These are phyloP conservation scores for Alternaria sp. DNA, from an alignment of 2,329 filamentous ascomycete genomes.

Conservation along the genomic window DNA sequence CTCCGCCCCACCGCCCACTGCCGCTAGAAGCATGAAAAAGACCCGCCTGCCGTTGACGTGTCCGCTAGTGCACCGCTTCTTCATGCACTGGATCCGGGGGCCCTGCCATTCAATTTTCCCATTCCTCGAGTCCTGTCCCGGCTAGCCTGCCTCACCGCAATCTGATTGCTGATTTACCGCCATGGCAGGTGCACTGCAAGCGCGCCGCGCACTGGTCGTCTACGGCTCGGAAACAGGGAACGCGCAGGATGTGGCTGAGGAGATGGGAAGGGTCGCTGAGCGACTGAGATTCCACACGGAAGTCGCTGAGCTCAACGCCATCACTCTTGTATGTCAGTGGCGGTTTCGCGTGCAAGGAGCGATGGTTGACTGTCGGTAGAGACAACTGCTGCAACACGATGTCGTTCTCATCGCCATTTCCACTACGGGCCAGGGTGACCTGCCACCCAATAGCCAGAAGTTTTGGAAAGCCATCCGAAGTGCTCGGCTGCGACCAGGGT, in stretches of 20 bases:
- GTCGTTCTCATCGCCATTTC: slow-evolving; percentile 83
- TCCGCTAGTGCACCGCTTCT: slow-evolving; percentile 36
- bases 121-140: slow-evolving; percentile 13
- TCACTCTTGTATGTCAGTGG: slow-evolving; percentile 70
- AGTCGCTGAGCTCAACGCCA: slow-evolving; percentile 77
- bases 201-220: slow-evolving; percentile 69
- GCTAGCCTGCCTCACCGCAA: slow-evolving; percentile 30
- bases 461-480: slow-evolving; percentile 89
- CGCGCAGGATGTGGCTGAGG: slow-evolving; percentile 86
- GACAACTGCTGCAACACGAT: slow-evolving; percentile 53
- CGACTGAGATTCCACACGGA: slow-evolving; percentile 78
- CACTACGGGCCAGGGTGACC: slow-evolving; percentile 92
- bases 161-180: slow-evolving; percentile 10
- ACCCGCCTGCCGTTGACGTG: slow-evolving; percentile 36
- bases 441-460: slow-evolving; percentile 78
- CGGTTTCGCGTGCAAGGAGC: not conserved
- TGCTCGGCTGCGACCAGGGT: slow-evolving; percentile 75
- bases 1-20: slow-evolving; percentile 16
- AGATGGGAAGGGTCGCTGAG: slow-evolving; percentile 76
- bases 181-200: slow-evolving; percentile 23
- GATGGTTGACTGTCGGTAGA: slow-evolving; percentile 33
- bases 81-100: slow-evolving; percentile 22
- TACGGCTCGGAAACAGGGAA: slow-evolving; percentile 97
- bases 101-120: slow-evolving; percentile 22
- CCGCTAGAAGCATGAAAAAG: slow-evolving; percentile 25